Base-by-base conservation (phyloP, 2,329 filamentous ascomycete genomes). In the Alternaria ethzedia region DNA sequence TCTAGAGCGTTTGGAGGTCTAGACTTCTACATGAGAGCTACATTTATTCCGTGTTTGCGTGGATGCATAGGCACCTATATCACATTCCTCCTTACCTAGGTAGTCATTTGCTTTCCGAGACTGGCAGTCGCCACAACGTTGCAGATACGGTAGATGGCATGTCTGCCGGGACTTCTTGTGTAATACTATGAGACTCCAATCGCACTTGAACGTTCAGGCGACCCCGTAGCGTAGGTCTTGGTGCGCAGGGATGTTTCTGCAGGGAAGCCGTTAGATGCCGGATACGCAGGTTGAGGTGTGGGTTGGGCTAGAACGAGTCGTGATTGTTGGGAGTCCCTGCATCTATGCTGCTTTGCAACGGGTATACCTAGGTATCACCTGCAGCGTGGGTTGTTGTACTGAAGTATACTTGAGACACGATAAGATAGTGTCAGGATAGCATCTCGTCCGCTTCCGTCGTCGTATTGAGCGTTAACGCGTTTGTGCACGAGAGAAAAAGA, bases 231-330 rank as follows among this genome's bases (percentile, higher is more conserved):
- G n/a, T n/a, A n/a, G n/a, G n/a, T n/a, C n/a, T n/a, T n/a, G n/a
- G n/a, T n/a, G n/a, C n/a, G 6, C 17, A 51, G 12, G 47, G 47
- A 17, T 13, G 3, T 17, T 10, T 3, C 28, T 26, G 25, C 11
- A 17, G 32, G 28, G 30, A 52, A 49, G 51, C 51, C 20, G 44
- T 50, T 52, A 20, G 47, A 52, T 60, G 36, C 55, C 26, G 28
- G 30, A 59, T 51, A 32, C 25, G 23, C 54, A 67, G 41, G 65
- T 64, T 58, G 25, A 21, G 44, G 41, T 52, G 47, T 55, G 54
- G 20, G 36, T 67, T 50, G 60, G 59, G 59, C 64, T 49, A 51
- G 43, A 59, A 36, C 13, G 7, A 13, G 45, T 32, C 25, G 20
- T 44, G 9, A 21, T 20, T 3, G 44, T 56, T 61, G 45, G 6